Conservation (phyloP, 2,329 filamentous ascomycete species). For the Fusarium duplospermum region DNA sequence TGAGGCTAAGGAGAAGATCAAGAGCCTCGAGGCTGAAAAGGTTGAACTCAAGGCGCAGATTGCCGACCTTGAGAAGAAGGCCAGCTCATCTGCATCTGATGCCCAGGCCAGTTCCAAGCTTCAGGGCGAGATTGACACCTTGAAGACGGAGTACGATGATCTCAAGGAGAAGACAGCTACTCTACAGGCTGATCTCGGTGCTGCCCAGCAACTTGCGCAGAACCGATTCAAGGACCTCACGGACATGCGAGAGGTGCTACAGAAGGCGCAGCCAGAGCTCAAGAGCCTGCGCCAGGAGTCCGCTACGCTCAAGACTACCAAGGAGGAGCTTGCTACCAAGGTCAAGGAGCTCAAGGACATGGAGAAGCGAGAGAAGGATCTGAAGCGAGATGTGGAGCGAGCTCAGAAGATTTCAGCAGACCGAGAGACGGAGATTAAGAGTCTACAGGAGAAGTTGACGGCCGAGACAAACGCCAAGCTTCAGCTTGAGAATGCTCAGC, state of each 20-base stretch:
- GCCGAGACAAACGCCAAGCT: constrained; percentile 78
- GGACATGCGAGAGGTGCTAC: constrained; percentile 81
- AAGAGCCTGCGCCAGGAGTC: constrained; percentile 82
- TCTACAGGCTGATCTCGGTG: constrained; percentile 85
- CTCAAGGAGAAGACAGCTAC: constrained; percentile 76
- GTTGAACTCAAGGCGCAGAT: constrained; percentile 71
- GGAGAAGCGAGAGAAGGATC: constrained; percentile 84
- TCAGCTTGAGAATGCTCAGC: constrained; percentile 82
- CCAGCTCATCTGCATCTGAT: constrained; percentile 56
- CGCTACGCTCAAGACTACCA: constrained; percentile 76
- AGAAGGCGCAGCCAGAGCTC: constrained; percentile 89
- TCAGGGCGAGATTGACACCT: constrained; percentile 67
- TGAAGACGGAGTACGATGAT: constrained; percentile 70
- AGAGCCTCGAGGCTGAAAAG: constrained; percentile 78
- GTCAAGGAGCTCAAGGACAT: constrained; percentile 75
- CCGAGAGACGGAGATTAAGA: constrained; percentile 81
- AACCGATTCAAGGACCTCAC: constrained; percentile 89
- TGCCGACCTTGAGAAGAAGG: constrained; percentile 76
- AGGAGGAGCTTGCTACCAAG: constrained; percentile 75
- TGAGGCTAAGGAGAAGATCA: constrained; percentile 80
- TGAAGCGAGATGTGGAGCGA: constrained; percentile 77
- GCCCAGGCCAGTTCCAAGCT: constrained; percentile 65
- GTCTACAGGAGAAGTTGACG: constrained; percentile 80
- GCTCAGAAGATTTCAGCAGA: constrained; percentile 78
- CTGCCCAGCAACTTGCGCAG: constrained; percentile 87